Conservation (phyloP, 805 yeast species). For the Yamadazyma philogaea region DNA sequence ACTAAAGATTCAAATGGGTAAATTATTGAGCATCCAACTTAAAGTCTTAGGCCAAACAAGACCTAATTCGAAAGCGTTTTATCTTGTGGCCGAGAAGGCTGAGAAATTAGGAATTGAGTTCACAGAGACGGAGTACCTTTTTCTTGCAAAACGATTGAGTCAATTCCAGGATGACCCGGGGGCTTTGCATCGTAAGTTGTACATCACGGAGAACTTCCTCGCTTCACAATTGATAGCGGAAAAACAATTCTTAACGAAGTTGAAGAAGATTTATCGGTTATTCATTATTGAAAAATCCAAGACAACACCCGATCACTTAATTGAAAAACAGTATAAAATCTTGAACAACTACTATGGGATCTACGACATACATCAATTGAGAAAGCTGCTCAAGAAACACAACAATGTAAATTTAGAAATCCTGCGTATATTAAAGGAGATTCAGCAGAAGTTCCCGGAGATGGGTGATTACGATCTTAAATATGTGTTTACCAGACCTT, state of each 20-base stretch:
- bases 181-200: constrained; percentile 15
- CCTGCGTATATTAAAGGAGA: neutral
- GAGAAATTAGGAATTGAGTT: constrained; percentile 13
- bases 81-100: constrained; percentile 11
- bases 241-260: constrained; percentile 16
- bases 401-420: neutral
- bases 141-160: constrained; percentile 13
- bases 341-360: constrained; percentile 16
- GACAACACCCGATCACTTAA: constrained; percentile 14
- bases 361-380: neutral
- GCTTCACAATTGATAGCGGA: constrained; percentile 32
- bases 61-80: constrained; percentile 11
- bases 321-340: constrained; percentile 17
- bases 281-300: constrained; percentile 19
- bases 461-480: constrained; percentile 8
- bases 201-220: constrained; percentile 28
- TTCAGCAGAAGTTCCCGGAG: constrained; percentile 6
- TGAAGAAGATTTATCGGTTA: constrained; percentile 28
- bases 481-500: constrained; percentile 23
- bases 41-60: constrained; percentile 8
- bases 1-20: constrained; percentile 18
- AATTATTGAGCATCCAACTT: constrained; percentile 18
- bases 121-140: constrained; percentile 20
- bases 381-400: neutral
- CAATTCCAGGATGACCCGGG: neutral